A percentile compares a stretch with the other conserved stretches of the same genome.
phyloP scores from a whole-genome alignment of 495 filamentous ascomycete genomes.

The Penicillium desertorum region DNA sequence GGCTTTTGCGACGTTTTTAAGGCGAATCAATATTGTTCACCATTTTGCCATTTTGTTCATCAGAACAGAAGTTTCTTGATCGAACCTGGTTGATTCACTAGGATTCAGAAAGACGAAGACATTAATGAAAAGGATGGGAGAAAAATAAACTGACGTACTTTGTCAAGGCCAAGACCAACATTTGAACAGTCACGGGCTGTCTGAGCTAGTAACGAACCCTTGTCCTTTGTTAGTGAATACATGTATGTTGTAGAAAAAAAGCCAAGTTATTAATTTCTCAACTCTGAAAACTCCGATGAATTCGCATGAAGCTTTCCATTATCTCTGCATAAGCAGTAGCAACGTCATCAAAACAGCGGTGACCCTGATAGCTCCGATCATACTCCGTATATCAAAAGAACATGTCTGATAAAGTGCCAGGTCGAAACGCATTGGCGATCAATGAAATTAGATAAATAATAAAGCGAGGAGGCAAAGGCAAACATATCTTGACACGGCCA shows the following conservation, averaged over 20 bases:
- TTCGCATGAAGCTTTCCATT: not conserved
- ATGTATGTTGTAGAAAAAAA: too few species aligned
- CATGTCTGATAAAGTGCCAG: not conserved
- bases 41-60: not conserved
- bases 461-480: not conserved
- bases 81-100: not conserved
- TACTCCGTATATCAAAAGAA: not conserved
- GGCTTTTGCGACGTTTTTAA: not conserved
- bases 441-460: not conserved
- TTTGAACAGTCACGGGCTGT: too few species aligned
- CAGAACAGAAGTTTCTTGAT: not conserved
- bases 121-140: not conserved
- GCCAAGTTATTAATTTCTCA: not conserved
- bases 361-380: not conserved
- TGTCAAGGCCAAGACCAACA: not conserved
- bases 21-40: not conserved
- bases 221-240: too few species aligned
- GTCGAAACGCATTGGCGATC: not conserved
- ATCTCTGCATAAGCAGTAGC: not conserved
- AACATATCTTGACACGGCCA: not conserved
- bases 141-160: not conserved
- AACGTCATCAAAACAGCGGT: slow-evolving; percentile 3
- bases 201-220: not conserved
- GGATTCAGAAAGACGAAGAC: not conserved
- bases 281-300: not conserved